phyloP scores from a whole-genome alignment of 2,329 filamentous ascomycete species.

The Talaromyces sp. region DNA sequence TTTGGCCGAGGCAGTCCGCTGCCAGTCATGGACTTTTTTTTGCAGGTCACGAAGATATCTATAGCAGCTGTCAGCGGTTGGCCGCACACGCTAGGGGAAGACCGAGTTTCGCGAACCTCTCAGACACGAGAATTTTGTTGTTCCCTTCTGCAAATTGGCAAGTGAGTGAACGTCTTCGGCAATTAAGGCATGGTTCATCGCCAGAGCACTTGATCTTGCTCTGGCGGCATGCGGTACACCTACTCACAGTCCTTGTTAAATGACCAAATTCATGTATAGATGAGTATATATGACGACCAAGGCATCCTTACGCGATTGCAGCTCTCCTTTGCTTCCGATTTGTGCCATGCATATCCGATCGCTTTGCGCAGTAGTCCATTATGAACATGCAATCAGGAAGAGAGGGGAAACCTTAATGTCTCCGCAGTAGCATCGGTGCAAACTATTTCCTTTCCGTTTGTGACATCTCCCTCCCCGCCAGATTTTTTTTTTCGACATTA shows the following conservation, averaged over 20 bases:
- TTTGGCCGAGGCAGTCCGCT: background rate
- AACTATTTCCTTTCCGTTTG: background rate
- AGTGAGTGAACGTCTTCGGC: slow-evolving; percentile 9
- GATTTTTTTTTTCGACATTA: background rate
- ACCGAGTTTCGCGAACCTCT: background rate
- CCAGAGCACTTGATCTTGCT: slow-evolving; percentile 42
- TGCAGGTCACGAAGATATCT: background rate
- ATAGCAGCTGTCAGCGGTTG: background rate
- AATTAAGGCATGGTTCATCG: slow-evolving; percentile 30
- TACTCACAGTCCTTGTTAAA: slow-evolving; percentile 1
- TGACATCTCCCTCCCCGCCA: background rate
- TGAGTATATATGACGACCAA: background rate
- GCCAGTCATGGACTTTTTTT: background rate
- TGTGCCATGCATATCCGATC: background rate
- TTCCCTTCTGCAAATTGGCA: background rate
- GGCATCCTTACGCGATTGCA: background rate
- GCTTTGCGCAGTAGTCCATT: background rate
- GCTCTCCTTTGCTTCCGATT: background rate
- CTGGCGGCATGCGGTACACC: slow-evolving; percentile 29
- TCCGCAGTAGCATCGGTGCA: background rate
- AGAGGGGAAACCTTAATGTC: background rate
- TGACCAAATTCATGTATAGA: background rate
- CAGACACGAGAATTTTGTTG: background rate
- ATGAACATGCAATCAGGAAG: background rate
- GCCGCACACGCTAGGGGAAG: background rate